Conservation (phyloP, 106 monocot genomes). For the Allium cepa region DNA sequence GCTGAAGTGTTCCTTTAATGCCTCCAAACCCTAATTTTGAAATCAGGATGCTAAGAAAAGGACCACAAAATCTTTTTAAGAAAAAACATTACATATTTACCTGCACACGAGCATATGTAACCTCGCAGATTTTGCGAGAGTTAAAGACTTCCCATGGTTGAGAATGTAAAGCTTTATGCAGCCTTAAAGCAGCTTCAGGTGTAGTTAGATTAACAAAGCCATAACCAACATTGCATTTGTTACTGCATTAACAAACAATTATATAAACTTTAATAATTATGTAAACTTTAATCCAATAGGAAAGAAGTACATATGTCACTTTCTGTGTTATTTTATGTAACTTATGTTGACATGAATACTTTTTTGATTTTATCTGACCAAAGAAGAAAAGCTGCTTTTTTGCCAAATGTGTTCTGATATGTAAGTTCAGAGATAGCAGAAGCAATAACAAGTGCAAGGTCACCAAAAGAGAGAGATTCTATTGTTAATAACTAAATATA, state of each 20-base stretch:
- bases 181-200: constrained; percentile 78
- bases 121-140: constrained; percentile 96
- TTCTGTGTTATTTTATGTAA: constrained; percentile 7
- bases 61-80: background rate
- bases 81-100: constrained; percentile 11
- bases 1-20: constrained; percentile 87
- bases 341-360: background rate
- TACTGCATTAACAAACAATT: constrained; percentile 29
- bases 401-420: background rate
- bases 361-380: background rate
- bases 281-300: background rate
- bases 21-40: constrained; percentile 82
- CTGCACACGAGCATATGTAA: constrained; percentile 95
- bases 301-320: too few relatives aligned
- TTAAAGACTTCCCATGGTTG: constrained; percentile 99
- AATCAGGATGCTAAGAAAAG: background rate
- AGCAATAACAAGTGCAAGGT: background rate
- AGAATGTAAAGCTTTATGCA: constrained; percentile 80
- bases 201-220: constrained; percentile 96
- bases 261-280: background rate
- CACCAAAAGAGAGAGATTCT: constrained; percentile 2
- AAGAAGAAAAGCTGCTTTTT: constrained; percentile 3
- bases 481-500: constrained; percentile 5
- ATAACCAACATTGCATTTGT: constrained; percentile 99
- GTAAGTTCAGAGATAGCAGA: background rate